Conservation (phyloP, 345 rosid genomes). For the Lumnitzera racemosa region DNA sequence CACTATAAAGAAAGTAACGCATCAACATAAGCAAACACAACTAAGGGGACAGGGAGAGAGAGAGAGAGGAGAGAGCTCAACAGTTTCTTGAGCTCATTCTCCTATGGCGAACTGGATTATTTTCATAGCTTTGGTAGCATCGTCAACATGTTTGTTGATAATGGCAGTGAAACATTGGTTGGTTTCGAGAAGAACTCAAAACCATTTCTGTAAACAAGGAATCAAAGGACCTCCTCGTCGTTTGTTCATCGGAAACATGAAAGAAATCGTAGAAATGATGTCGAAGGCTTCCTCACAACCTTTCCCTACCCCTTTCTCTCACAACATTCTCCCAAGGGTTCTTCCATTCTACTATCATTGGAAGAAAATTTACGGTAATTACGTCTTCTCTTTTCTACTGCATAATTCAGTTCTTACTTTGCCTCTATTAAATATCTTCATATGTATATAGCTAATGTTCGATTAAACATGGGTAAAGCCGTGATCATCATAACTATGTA, state of each 20-base stretch:
- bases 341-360: conserved; percentile 93
- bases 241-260: conserved; percentile 93
- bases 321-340: conserved; percentile 94
- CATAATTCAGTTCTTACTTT: too few species aligned
- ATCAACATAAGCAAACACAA: too few species aligned
- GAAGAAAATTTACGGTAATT: conserved; percentile 86
- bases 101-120: conserved; percentile 34
- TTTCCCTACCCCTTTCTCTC: conserved; percentile 79
- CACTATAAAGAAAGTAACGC: too few species aligned
- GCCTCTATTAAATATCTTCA: too few species aligned
- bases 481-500: too few species aligned
- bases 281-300: conserved; percentile 83
- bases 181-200: conserved; percentile 82
- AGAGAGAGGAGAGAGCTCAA: background rate
- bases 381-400: too few species aligned
- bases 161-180: conserved; percentile 64
- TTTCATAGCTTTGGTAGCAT: conserved; percentile 23
- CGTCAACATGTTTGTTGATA: conserved; percentile 30
- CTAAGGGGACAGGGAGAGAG: background rate
- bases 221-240: conserved; percentile 95
- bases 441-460: too few species aligned
- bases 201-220: conserved; percentile 90
- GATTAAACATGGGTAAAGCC: too few species aligned
- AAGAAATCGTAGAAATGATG: conserved; percentile 87
- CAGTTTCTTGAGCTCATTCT: conserved; percentile 10